Evolutionary conservation across 176 grass and related monocot genomes (phyloP), one percentile per base, ranked within the genome.

Genomic region (Microstegium vimineum): DNA sequence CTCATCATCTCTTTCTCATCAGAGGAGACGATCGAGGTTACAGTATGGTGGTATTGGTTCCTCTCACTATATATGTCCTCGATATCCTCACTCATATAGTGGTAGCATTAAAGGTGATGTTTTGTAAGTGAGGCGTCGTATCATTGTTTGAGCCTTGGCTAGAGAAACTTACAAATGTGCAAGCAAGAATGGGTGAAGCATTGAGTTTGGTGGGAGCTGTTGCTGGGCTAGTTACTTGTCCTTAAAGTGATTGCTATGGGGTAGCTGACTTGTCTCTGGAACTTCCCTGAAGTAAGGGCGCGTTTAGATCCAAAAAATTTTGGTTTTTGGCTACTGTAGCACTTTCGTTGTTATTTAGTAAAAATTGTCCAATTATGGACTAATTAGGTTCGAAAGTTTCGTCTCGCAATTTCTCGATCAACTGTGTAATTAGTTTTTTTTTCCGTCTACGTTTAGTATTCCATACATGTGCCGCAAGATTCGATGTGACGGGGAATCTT

Each of bases 151-250:
- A 47, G 46, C 28, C 73, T 66, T 78, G 42, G 59, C 72, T 69
- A 81, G 75, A 89, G 59, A 62, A 78, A 63, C 84, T 77, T 56
- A 91, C 47, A 83, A 83, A 30, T 87, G 74, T 86, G 68, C 62
- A 83, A 83, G 32, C 61, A 86, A 69, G 32, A 86, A 74, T 30
- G 56, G 79, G 82, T 69, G n/a, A 54, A 76, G 90, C 65, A 90
- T 72, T 84, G 83, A 83, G 89, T 90, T 97, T 82, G 91, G 94
- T 97, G 86, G 83, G 81, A 74, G 81, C 75, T 91, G 84, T 80
- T 91, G 81, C 91, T 79, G 84, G 84, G 74, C 81, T 91, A 93
- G 84, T 91, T 82, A 82, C 91, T 91, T 91, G 83, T 81, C 74
- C 76, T 83, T 84, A 80, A 89, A 94, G 91, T 91, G 91, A 88